These are phyloP conservation scores for Metarhizium guizhouense DNA, from an alignment of 2,329 filamentous ascomycete species.

Conservation along the genomic window DNA sequence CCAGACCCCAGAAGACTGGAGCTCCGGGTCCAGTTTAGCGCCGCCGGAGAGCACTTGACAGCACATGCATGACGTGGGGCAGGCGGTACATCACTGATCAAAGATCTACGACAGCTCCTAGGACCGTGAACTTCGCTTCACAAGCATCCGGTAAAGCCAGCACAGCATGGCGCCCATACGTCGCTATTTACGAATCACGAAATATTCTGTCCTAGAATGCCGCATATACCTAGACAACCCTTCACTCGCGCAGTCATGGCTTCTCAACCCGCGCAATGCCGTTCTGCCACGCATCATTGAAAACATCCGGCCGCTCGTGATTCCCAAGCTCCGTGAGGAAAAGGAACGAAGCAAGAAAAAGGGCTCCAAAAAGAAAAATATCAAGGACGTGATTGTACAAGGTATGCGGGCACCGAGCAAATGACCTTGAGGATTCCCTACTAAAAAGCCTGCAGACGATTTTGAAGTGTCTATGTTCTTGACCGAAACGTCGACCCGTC, in stretches of 20 bases:
- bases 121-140: neutral
- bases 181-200: constrained; percentile 83
- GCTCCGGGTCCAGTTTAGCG: neutral
- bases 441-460: constrained; percentile 54
- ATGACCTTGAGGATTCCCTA: neutral
- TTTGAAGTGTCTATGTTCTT: constrained; percentile 95
- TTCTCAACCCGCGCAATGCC: constrained; percentile 67
- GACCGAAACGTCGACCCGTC: constrained; percentile 74
- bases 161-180: constrained; percentile 72
- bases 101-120: neutral
- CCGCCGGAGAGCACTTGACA: neutral
- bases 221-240: constrained; percentile 95
- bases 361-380: constrained; percentile 63
- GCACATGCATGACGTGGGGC: constrained; percentile 1
- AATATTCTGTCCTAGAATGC: constrained; percentile 91
- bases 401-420: constrained; percentile 38
- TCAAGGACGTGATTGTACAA: constrained; percentile 80
- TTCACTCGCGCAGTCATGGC: constrained; percentile 70
- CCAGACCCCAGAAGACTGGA: neutral
- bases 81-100: too few species aligned
- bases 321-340: constrained; percentile 88
- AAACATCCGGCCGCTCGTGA: constrained; percentile 72
- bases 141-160: neutral
- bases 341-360: constrained; percentile 52
- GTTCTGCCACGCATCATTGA: constrained; percentile 77